Percentiles rank a stretch among this genome's conserved stretches.
Evolutionary conservation across 805 yeast species (phyloP).

Genomic region (Candida fluviatilis): DNA sequence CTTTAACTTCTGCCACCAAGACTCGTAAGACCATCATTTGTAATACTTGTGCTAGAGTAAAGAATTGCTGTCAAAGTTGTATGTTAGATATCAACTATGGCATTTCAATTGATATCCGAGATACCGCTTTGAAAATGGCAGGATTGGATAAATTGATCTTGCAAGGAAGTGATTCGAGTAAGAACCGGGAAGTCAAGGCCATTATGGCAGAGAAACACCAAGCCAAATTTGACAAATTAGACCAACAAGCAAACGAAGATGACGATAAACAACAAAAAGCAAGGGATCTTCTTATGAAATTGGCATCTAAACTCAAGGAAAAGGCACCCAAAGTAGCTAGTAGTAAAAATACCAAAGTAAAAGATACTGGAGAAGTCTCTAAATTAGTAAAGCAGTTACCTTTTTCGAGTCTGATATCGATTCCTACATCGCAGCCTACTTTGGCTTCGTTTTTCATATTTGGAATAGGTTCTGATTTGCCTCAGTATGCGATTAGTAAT

Average conservation of each 20-base stretch:
- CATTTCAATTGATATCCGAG: constrained; percentile 74
- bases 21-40: constrained; percentile 70
- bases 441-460: constrained; percentile 66
- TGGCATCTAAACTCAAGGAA: constrained; percentile 33
- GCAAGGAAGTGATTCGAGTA: constrained; percentile 14
- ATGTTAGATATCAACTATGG: constrained; percentile 78
- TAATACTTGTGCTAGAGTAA: constrained; percentile 68
- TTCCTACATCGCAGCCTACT: constrained; percentile 34
- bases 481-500: constrained; percentile 58
- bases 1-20: constrained; percentile 33
- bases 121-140: constrained; percentile 73
- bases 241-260: constrained; percentile 6
- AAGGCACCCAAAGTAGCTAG: constrained; percentile 7
- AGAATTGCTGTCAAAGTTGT: constrained; percentile 86
- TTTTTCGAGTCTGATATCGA: constrained; percentile 50
- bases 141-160: constrained; percentile 32
- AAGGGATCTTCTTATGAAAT: constrained; percentile 45
- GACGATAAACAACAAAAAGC: constrained; percentile 31
- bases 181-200: constrained; percentile 34
- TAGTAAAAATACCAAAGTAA: constrained; percentile 10
- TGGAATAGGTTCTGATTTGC: constrained; percentile 64
- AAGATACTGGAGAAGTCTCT: constrained; percentile 40
- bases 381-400: constrained; percentile 62
- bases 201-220: constrained; percentile 44
- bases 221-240: constrained; percentile 40